phyloP scores from a whole-genome alignment of 2,329 filamentous ascomycete species.

The Madurella mycetomatis region DNA sequence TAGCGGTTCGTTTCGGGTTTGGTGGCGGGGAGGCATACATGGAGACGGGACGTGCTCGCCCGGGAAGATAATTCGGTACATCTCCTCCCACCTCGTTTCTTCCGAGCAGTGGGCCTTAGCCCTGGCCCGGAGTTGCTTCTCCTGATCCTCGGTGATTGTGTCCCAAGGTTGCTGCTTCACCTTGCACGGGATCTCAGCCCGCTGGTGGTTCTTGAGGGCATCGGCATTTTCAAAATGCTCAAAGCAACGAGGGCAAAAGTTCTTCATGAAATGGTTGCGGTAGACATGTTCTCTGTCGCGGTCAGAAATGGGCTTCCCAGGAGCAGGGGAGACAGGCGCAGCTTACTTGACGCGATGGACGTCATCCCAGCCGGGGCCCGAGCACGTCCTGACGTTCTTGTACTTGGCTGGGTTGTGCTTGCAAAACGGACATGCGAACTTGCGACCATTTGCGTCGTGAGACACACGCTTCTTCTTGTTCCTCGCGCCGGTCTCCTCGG shows the following conservation, averaged over 20 bases:
- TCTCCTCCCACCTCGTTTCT: conserved; percentile 25
- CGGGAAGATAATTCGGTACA: conserved; percentile 26
- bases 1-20: background rate
- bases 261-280: conserved; percentile 26
- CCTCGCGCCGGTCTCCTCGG: background rate
- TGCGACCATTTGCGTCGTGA: conserved; percentile 1
- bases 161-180: conserved; percentile 42
- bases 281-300: conserved; percentile 28
- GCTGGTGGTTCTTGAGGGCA: conserved; percentile 24
- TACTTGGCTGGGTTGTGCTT: conserved; percentile 25
- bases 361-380: conserved; percentile 24
- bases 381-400: conserved; percentile 23
- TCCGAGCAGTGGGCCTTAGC: conserved; percentile 19
- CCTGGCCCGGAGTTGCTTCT: conserved; percentile 23
- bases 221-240: conserved; percentile 24
- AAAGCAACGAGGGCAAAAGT: conserved; percentile 27
- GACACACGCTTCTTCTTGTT: conserved; percentile 20
- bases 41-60: conserved; percentile 20
- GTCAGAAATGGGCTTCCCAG: background rate
- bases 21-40: conserved; percentile 14
- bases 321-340: background rate
- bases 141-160: conserved; percentile 44
- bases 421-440: conserved; percentile 26
- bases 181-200: conserved; percentile 34
- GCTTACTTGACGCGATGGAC: conserved; percentile 28